A percentile compares a stretch with the other conserved stretches of the same genome.
Conservation (phyloP, 2,329 filamentous ascomycete genomes). For the Neoscytalidium dimidiatum region DNA sequence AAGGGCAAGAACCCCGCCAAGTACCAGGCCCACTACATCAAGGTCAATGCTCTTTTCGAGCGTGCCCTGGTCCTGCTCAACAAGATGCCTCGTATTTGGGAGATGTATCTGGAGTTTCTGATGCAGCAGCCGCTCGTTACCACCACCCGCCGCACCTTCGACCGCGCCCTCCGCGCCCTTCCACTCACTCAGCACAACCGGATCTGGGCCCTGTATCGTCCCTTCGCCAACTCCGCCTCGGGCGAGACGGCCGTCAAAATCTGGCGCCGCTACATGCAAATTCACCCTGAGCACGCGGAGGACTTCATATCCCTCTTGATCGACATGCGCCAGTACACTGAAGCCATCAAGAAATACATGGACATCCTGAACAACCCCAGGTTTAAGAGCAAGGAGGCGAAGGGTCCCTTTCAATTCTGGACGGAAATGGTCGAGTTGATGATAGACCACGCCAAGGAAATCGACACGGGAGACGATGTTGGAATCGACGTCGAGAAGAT, state of each 20-base stretch:
- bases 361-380: constrained; percentile 85
- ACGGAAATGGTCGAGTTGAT: constrained; percentile 95
- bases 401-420: constrained; percentile 96
- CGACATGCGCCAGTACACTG: constrained; percentile 80
- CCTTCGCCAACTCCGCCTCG: constrained; percentile 87
- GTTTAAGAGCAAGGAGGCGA: constrained; percentile 90
- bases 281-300: constrained; percentile 92
- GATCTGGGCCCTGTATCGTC: constrained; percentile 89
- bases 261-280: constrained; percentile 95
- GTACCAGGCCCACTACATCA: constrained; percentile 79
- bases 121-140: constrained; percentile 91
- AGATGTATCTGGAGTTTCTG: constrained; percentile 92
- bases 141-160: constrained; percentile 81
- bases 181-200: constrained; percentile 94
- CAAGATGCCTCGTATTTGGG: constrained; percentile 99
- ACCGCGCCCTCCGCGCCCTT: constrained; percentile 85
- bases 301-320: constrained; percentile 91
- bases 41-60: constrained; percentile 95
- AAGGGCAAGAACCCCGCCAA: constrained; percentile 79
- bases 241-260: constrained; percentile 90
- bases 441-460: constrained; percentile 84
- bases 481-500: constrained; percentile 92
- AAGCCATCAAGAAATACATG: constrained; percentile 90
- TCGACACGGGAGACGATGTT: constrained; percentile 76
- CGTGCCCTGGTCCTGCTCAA: constrained; percentile 89